Percentiles rank a stretch among this genome's conserved stretches.
Evolutionary conservation across 768 basidiomycete species (phyloP).

Genomic region (Agrocybe pediades): DNA sequence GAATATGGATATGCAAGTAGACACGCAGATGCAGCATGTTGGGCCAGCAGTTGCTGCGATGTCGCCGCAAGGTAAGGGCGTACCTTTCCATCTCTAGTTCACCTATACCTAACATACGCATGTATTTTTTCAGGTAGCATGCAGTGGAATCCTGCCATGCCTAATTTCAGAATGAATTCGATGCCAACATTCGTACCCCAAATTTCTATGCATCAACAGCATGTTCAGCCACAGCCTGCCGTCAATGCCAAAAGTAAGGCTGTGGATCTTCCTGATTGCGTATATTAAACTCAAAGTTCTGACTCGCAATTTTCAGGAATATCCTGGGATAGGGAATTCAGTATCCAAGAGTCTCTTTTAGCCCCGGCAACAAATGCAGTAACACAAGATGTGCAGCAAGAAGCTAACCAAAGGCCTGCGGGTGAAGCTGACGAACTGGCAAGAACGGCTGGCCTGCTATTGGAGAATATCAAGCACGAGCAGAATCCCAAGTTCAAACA

Average conservation of each 20-base stretch:
- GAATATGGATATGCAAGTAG: conserved; percentile 16
- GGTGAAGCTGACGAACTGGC: conserved; percentile 72
- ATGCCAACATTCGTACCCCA: conserved; percentile 36
- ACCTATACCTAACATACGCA: neutral
- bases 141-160: conserved; percentile 41
- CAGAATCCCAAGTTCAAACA: conserved; percentile 84
- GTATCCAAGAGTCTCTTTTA: conserved; percentile 50
- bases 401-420: conserved; percentile 13
- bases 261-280: neutral
- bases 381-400: conserved; percentile 23
- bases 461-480: conserved; percentile 75
- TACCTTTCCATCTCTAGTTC: neutral
- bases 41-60: neutral
- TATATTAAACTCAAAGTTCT: neutral
- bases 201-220: conserved; percentile 26
- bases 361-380: conserved; percentile 19
- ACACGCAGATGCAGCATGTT: conserved; percentile 7
- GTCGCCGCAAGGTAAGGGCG: conserved; percentile 20
- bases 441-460: conserved; percentile 73
- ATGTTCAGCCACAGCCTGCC: conserved; percentile 22
- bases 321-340: conserved; percentile 70
- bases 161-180: conserved; percentile 38
- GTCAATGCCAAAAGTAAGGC: conserved; percentile 45
- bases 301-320: conserved; percentile 30
- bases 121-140: conserved; percentile 27